Evolutionary conservation across 306 rosid genomes (phyloP), one percentile per base, ranked within the genome.

Genomic region (Lablab purpureus): DNA sequence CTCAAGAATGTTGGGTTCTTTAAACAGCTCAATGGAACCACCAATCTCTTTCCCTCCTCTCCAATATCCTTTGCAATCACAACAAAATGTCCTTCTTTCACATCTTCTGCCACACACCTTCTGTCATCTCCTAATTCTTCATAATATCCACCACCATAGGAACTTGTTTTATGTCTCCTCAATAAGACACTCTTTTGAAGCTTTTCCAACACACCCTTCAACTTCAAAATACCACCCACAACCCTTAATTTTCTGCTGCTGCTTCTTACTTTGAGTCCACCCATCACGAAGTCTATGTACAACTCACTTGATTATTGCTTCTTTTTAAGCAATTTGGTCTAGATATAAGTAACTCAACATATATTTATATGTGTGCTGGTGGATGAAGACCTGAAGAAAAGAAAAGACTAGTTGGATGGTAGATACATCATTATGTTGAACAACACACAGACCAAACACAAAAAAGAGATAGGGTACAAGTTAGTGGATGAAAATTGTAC

Each of bases 61-160:
- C 80, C 89, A 14, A 14, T 4, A 32, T 81, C 81, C 65, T 73
- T 88, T 0, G 92, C 97, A 52, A 87, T 79, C 84, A 94, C 97
- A 3, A 87, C 92, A 71, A 94, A 91, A 70, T 94, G 99, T 0
- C 99, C 97, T 84, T 86, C 90, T 78, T 89, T 89, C 22, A 90
- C 89, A 28, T 92, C 97, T 37, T 83, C 74, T 0, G 87, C 89
- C 49, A 89, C 91, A 2, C 28, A n/a, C 17, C 5, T 17, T 8
- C 63, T 45, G 21, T 78, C 65, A 6, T 62, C 46, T 7, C 37
- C 22, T 10, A 40, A 2, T 40, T 10, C 45, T 15, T 30, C 78
- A 65, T 32, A 65, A 19, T 32, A 47, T 9, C 27, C 17, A 9
- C 1, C 17, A 9, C 1, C 12, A 19, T 12, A 34, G 18, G 17